These are phyloP conservation scores for Sugiyamaella castrensis DNA, from an alignment of 1,139 yeast genomes.

Conservation along the genomic window DNA sequence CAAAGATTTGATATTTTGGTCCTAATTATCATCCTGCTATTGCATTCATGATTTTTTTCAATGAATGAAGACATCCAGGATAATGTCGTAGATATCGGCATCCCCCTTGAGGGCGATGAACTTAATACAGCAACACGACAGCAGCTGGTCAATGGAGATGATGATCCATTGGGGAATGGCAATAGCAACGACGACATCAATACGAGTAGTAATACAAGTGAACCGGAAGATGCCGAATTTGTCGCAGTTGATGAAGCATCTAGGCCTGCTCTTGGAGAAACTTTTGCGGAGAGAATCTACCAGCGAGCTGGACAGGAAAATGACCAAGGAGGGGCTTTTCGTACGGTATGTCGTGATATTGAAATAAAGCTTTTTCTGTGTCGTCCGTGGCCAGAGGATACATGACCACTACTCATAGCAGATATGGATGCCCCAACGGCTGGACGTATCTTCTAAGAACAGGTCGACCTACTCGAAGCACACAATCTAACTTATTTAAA, in stretches of 20 bases:
- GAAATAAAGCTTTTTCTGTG: too few relatives aligned
- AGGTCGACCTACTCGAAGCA: too few relatives aligned
- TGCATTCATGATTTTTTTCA: background rate
- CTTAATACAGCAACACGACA: background rate
- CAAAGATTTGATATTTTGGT: too few relatives aligned
- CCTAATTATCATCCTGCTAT: too few relatives aligned
- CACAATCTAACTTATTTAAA: background rate
- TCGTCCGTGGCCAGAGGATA: too few relatives aligned
- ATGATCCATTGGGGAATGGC: background rate
- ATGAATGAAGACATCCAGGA: slow-evolving; percentile 10
- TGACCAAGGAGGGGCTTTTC: slow-evolving; percentile 8
- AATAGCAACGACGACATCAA: slow-evolving; percentile 9
- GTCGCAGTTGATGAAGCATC: slow-evolving; percentile 28
- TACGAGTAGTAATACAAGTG: slow-evolving; percentile 10
- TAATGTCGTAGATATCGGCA: slow-evolving; percentile 7
- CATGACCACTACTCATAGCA: too few relatives aligned
- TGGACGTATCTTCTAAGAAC: too few relatives aligned
- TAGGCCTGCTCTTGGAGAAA: slow-evolving; percentile 15
- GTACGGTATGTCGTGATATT: slow-evolving; percentile 7
- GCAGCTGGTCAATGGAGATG: background rate
- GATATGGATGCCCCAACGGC: too few relatives aligned
- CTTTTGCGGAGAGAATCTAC: slow-evolving; percentile 25
- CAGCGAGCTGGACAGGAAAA: slow-evolving; percentile 23
- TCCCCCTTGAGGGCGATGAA: slow-evolving; percentile 3
- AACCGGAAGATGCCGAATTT: slow-evolving; percentile 20